Evolutionary conservation across 805 yeast genomes (phyloP).

Genomic region (Suhomyces vadensis): DNA sequence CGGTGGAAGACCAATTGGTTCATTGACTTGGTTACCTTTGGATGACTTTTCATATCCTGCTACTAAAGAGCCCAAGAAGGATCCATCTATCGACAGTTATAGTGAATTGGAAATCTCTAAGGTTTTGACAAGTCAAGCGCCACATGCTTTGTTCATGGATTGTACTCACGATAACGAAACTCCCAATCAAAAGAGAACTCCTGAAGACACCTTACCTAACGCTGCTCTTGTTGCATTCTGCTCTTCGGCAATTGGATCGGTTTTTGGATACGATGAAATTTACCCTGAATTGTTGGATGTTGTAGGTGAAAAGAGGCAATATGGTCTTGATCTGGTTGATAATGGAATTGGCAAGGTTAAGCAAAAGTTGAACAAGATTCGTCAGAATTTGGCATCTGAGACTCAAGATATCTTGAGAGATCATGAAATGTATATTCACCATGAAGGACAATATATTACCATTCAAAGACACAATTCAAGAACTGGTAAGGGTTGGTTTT

Average conservation of each 20-base stretch:
- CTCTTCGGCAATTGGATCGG: conserved; percentile 91
- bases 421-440: conserved; percentile 92
- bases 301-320: conserved; percentile 71
- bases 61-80: conserved; percentile 34
- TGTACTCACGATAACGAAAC: conserved; percentile 96
- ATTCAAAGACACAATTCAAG: conserved; percentile 82
- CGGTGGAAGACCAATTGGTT: conserved; percentile 96
- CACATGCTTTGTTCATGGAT: conserved; percentile 95
- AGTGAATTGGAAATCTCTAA: conserved; percentile 72
- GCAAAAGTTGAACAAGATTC: conserved; percentile 53
- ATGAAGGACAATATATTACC: conserved; percentile 88
- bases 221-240: conserved; percentile 94
- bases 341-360: conserved; percentile 80
- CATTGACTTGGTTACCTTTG: conserved; percentile 76
- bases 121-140: conserved; percentile 65
- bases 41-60: conserved; percentile 74
- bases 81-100: conserved; percentile 12
- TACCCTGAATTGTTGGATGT: conserved; percentile 81
- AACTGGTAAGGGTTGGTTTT: conserved; percentile 85
- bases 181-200: conserved; percentile 85
- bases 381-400: conserved; percentile 56
- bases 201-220: conserved; percentile 91
- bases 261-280: conserved; percentile 90
- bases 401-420: conserved; percentile 53
- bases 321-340: conserved; percentile 47